Conservation (phyloP, 805 yeast genomes). For the Teunomyces panamensis region DNA sequence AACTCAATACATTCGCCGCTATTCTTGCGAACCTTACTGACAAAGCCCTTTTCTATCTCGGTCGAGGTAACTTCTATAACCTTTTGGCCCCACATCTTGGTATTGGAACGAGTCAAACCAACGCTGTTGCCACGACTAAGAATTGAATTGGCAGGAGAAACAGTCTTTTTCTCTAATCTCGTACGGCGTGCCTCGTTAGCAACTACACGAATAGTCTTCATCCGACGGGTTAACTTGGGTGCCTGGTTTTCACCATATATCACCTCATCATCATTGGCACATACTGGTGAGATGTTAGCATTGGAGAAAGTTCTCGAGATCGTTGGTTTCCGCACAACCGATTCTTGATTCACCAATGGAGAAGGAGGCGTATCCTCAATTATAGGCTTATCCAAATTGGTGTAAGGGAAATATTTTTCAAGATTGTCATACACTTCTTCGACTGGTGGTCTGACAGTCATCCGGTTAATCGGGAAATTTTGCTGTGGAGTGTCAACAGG, state of each 20-base stretch:
- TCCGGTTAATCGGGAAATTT: constrained; percentile 11
- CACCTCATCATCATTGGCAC: constrained; percentile 29
- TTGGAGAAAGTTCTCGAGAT: constrained; percentile 44
- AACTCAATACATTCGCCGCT: constrained; percentile 75
- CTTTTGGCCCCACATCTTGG: constrained; percentile 97
- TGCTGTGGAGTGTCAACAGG: not conserved
- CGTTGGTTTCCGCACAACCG: constrained; percentile 22
- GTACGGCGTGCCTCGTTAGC: constrained; percentile 77
- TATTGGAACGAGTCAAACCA: constrained; percentile 66
- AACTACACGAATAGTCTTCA: constrained; percentile 89
- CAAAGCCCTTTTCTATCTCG: constrained; percentile 58
- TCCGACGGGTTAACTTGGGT: constrained; percentile 51
- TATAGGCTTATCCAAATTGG: constrained; percentile 89
- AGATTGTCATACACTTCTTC: constrained; percentile 90
- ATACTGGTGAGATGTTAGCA: constrained; percentile 38
- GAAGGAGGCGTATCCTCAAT: constrained; percentile 65
- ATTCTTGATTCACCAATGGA: constrained; percentile 31
- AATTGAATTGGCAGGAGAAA: not conserved
- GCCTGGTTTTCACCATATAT: constrained; percentile 33
- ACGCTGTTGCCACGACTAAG: constrained; percentile 5
- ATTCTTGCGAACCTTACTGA: constrained; percentile 61
- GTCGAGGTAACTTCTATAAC: constrained; percentile 86
- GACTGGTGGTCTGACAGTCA: constrained; percentile 89
- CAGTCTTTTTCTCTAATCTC: constrained; percentile 25
- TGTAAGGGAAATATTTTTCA: constrained; percentile 87